Percentiles rank a stretch among this genome's conserved stretches.
These are phyloP conservation scores for Penicillium oxalicum DNA, from an alignment of 2,329 filamentous ascomycete genomes.

Conservation along the genomic window DNA sequence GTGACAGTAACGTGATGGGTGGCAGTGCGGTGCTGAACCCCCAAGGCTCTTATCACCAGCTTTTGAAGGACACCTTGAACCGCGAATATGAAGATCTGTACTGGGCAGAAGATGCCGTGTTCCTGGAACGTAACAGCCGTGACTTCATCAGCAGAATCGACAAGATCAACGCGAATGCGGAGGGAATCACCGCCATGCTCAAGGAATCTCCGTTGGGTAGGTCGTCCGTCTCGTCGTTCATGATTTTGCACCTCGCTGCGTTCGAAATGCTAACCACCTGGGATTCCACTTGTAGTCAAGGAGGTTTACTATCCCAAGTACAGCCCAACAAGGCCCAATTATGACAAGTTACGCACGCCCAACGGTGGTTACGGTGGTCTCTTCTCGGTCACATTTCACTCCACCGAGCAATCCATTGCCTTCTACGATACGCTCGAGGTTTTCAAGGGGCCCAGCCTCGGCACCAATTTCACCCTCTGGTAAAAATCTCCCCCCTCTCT, in stretches of 20 bases:
- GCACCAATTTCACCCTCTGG: conserved; percentile 90
- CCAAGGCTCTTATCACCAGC: conserved; percentile 61
- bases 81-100: conserved; percentile 78
- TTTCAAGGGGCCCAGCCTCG: conserved; percentile 87
- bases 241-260: background rate
- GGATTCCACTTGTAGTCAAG: conserved; percentile 52
- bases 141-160: conserved; percentile 80
- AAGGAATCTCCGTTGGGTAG: conserved; percentile 49
- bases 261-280: background rate
- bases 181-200: conserved; percentile 71
- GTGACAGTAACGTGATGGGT: conserved; percentile 97
- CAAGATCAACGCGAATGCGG: conserved; percentile 78
- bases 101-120: conserved; percentile 90
- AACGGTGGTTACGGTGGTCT: conserved; percentile 84
- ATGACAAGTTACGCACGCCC: conserved; percentile 69
- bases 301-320: conserved; percentile 82
- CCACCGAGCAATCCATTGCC: conserved; percentile 61
- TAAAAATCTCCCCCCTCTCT: conserved; percentile 18
- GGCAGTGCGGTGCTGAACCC: conserved; percentile 65
- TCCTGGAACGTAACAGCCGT: conserved; percentile 92
- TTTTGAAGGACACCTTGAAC: conserved; percentile 61
- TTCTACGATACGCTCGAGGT: conserved; percentile 86
- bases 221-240: conserved; percentile 3
- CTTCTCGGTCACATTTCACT: conserved; percentile 74
- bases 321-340: conserved; percentile 62